Evolutionary conservation across 495 filamentous ascomycete genomes (phyloP).

Genomic region (Cercophora sp.): DNA sequence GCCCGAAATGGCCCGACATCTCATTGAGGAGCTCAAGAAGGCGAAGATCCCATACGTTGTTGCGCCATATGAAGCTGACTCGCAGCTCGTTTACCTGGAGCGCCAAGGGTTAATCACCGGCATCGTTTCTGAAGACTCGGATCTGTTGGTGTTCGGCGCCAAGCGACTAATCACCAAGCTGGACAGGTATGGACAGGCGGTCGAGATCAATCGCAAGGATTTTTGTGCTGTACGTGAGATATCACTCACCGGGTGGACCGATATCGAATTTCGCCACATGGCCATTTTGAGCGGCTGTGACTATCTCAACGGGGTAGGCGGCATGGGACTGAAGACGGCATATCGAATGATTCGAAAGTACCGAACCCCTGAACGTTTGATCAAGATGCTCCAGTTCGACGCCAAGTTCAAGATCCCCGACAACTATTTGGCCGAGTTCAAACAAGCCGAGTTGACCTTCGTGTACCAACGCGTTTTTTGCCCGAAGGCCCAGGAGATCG

Average conservation of each 20-base stretch:
- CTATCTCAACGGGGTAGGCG: conserved; percentile 78
- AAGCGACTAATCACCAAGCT: conserved; percentile 89
- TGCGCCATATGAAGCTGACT: conserved; percentile 96
- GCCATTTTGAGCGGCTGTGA: conserved; percentile 98
- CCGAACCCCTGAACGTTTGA: conserved; percentile 76
- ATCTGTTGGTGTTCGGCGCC: conserved; percentile 91
- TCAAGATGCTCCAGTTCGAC: conserved; percentile 80
- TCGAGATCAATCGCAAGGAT: conserved; percentile 83
- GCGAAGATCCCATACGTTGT: conserved; percentile 81
- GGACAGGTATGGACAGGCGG: conserved; percentile 85
- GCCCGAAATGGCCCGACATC: conserved; percentile 84
- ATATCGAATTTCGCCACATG: conserved; percentile 88
- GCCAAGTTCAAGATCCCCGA: conserved; percentile 74
- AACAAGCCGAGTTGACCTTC: conserved; percentile 86
- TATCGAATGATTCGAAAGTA: conserved; percentile 85
- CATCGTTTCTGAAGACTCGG: conserved; percentile 95
- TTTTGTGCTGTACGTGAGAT: conserved; percentile 87
- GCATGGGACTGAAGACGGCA: conserved; percentile 89
- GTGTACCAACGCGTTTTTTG: conserved; percentile 93
- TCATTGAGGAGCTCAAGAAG: conserved; percentile 88
- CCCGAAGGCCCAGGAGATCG: conserved; percentile 61
- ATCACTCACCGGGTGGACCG: conserved; percentile 85
- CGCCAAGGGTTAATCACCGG: conserved; percentile 74
- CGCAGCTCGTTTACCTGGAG: conserved; percentile 92
- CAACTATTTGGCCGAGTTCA: conserved; percentile 73